Conservation (phyloP, 108 stramenopile genomes). For the Skeletonema tropicum region DNA sequence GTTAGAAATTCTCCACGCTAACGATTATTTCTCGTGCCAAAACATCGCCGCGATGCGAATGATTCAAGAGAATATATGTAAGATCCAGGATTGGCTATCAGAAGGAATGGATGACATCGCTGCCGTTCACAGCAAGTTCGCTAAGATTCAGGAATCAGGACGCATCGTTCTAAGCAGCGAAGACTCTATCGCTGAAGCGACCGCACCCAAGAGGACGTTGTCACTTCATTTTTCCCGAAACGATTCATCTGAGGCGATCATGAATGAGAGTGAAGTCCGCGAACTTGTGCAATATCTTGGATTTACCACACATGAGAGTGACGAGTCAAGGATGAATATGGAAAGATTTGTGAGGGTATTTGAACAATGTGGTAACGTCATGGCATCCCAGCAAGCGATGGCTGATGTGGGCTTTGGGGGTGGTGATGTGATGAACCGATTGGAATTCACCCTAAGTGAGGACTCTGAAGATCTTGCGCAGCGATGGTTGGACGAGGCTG, state of each 20-base stretch:
- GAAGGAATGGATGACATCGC: constrained; percentile 43
- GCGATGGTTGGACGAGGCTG: neutral
- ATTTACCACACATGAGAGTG: constrained; percentile 8
- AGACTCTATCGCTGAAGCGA: neutral
- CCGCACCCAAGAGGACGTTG: neutral
- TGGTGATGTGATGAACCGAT: neutral
- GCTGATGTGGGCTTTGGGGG: constrained; percentile 11
- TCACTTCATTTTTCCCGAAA: neutral
- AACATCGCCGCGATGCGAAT: constrained; percentile 16
- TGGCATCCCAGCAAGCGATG: constrained; percentile 1
- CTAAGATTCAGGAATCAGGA: constrained; percentile 16
- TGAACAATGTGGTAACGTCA: constrained; percentile 4
- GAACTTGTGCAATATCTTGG: constrained; percentile 25
- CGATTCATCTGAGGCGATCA: neutral
- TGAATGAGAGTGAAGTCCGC: constrained; percentile 17
- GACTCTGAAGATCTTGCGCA: neutral
- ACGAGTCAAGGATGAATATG: constrained; percentile 1
- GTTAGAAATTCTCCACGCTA: constrained; percentile 1
- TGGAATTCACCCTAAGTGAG: neutral
- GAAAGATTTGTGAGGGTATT: constrained; percentile 1
- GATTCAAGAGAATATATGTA: constrained; percentile 27
- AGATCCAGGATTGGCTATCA: constrained; percentile 37
- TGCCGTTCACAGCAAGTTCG: constrained; percentile 18
- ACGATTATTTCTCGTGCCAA: constrained; percentile 1
- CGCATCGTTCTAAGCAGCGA: constrained; percentile 2